Conservation (phyloP, 208 protist species). For the Trypanosoma congolense region DNA sequence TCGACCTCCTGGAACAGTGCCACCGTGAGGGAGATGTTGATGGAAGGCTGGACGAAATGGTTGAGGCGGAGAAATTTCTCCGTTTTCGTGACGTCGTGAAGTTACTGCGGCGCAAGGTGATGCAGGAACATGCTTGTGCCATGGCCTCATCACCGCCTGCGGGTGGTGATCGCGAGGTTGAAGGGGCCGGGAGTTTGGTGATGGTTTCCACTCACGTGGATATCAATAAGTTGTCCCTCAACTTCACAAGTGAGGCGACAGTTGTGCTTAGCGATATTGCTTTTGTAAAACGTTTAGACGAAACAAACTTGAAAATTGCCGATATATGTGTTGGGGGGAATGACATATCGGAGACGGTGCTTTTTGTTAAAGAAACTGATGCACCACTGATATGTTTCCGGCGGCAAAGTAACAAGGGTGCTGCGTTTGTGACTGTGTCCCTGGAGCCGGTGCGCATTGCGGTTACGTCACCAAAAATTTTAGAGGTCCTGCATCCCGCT, state of each 20-base stretch:
- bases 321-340: slow-evolving; percentile 6
- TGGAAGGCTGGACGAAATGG: slow-evolving; percentile 40
- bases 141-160: not conserved
- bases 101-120: slow-evolving; percentile 48
- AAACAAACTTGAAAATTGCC: slow-evolving; percentile 17
- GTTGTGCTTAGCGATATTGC: slow-evolving; percentile 8
- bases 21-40: slow-evolving; percentile 40
- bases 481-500: too few relatives aligned
- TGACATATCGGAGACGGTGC: slow-evolving; percentile 6
- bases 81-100: slow-evolving; percentile 70
- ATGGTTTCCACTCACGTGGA: slow-evolving; percentile 39
- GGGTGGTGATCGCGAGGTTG: not conserved
- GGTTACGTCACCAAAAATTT: too few relatives aligned
- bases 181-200: slow-evolving; percentile 15
- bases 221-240: slow-evolving; percentile 31
- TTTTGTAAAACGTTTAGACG: slow-evolving; percentile 19
- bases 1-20: slow-evolving; percentile 63
- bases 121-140: slow-evolving; percentile 29
- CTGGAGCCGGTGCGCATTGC: too few relatives aligned
- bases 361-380: not conserved
- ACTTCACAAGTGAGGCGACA: slow-evolving; percentile 23
- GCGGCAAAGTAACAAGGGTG: slow-evolving; percentile 12
- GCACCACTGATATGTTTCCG: slow-evolving; percentile 15
- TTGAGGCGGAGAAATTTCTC: slow-evolving; percentile 65
- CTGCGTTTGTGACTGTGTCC: too few relatives aligned